These are phyloP conservation scores for Sutorius eximius DNA, from an alignment of 1,284 basidiomycete genomes.

Conservation along the genomic window DNA sequence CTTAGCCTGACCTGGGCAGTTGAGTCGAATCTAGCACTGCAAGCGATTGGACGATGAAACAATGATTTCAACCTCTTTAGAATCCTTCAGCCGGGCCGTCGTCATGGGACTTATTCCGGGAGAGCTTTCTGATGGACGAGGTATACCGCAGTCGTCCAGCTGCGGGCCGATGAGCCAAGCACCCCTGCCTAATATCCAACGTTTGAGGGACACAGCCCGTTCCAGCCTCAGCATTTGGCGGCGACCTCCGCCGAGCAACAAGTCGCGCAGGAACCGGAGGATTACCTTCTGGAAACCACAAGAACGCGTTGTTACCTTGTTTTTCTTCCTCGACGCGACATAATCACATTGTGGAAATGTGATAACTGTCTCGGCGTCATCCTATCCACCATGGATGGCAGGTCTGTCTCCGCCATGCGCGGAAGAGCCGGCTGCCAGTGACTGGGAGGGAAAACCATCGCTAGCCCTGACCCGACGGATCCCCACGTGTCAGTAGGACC, in stretches of 20 bases:
- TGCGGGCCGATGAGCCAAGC: background rate
- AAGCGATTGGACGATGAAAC: background rate
- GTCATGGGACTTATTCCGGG: slow-evolving; percentile 2
- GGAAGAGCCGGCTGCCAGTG: background rate
- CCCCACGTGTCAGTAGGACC: background rate
- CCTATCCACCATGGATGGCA: background rate
- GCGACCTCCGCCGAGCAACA: background rate
- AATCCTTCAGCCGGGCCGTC: background rate
- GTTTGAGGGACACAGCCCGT: background rate
- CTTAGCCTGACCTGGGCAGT: background rate
- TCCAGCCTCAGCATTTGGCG: background rate
- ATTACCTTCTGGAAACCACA: background rate
- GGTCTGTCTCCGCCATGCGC: background rate
- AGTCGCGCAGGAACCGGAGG: background rate
- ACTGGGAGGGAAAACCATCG: background rate
- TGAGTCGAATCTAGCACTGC: slow-evolving; percentile 4
- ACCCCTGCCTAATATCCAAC: background rate
- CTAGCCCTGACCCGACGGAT: background rate
- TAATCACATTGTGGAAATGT: background rate
- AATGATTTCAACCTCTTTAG: background rate
- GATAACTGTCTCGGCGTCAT: background rate
- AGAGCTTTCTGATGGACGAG: slow-evolving; percentile 4
- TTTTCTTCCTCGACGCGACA: slow-evolving; percentile 1
- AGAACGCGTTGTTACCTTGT: background rate
- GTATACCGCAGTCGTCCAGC: background rate